A percentile compares a stretch with the other conserved stretches of the same genome.
Conservation (phyloP, 768 basidiomycete genomes). For the Postia placenta region DNA sequence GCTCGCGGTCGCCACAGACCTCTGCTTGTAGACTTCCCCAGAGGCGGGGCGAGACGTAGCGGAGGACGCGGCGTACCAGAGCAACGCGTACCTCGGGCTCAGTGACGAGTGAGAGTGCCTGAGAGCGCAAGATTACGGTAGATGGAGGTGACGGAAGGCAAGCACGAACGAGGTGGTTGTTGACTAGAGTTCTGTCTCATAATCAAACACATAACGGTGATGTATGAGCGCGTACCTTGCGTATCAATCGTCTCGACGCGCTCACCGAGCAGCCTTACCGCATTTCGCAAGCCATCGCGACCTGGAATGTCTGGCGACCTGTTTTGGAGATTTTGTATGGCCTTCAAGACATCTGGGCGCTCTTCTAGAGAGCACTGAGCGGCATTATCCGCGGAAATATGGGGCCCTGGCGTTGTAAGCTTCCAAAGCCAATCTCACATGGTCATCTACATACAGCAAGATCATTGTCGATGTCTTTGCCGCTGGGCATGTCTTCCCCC, state of each 20-base stretch:
- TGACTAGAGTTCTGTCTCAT: conserved; percentile 6
- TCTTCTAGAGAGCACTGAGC: background rate
- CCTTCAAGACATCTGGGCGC: conserved; percentile 19
- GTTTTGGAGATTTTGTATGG: conserved; percentile 14
- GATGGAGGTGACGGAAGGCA: conserved; percentile 19
- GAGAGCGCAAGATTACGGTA: conserved; percentile 22
- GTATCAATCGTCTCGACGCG: conserved; percentile 35
- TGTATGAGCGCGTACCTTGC: conserved; percentile 31
- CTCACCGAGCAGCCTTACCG: background rate
- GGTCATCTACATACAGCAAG: no score
- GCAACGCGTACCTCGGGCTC: conserved; percentile 16
- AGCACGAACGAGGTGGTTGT: conserved; percentile 11
- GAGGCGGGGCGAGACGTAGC: conserved; percentile 65
- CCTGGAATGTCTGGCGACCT: background rate
- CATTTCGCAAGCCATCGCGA: background rate
- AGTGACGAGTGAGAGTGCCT: conserved; percentile 7
- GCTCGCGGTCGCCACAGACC: conserved; percentile 41
- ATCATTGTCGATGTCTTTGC: no score
- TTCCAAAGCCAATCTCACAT: no score
- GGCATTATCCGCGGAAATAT: no score
- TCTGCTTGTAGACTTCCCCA: conserved; percentile 73
- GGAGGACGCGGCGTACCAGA: conserved; percentile 42
- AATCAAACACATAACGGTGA: conserved; percentile 1
- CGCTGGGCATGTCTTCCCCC: no score
- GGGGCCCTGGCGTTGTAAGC: no score